Conservation (phyloP, 1,284 basidiomycete genomes). For the Wolfiporia cocos region DNA sequence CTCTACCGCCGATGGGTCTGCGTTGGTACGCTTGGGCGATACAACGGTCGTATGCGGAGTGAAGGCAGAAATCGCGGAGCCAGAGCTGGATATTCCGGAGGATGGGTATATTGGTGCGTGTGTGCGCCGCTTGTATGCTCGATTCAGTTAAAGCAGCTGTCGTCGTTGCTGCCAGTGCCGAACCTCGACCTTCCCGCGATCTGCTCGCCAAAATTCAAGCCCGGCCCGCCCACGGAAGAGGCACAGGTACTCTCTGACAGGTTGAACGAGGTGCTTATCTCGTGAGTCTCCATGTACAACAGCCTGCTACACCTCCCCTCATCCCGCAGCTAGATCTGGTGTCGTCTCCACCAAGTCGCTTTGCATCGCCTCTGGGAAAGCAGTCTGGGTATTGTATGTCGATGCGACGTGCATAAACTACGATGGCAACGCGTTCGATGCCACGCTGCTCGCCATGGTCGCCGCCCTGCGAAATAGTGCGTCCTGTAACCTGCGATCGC, state of each 20-base stretch:
- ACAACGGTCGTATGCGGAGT: constrained; percentile 92
- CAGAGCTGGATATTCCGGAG: constrained; percentile 68
- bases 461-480: constrained; percentile 81
- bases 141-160: too few species aligned
- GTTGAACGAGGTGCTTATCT: constrained; percentile 69
- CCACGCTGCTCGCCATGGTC: constrained; percentile 82
- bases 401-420: constrained; percentile 95
- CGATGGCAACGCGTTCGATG: constrained; percentile 94
- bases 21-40: constrained; percentile 83
- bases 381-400: constrained; percentile 90
- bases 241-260: constrained; percentile 85
- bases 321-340: constrained; percentile 51
- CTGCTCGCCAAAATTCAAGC: constrained; percentile 90
- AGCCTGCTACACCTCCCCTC: too few species aligned
- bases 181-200: constrained; percentile 91
- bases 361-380: constrained; percentile 74
- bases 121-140: background rate
- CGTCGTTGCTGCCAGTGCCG: too few species aligned
- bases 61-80: constrained; percentile 91
- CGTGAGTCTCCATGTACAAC: constrained; percentile 37
- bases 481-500: constrained; percentile 18
- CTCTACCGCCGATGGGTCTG: constrained; percentile 85
- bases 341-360: constrained; percentile 64
- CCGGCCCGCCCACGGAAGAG: constrained; percentile 89
- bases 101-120: constrained; percentile 78